Base-by-base conservation (phyloP, 2,329 filamentous ascomycete genomes). In the Spiromastix sp. region DNA sequence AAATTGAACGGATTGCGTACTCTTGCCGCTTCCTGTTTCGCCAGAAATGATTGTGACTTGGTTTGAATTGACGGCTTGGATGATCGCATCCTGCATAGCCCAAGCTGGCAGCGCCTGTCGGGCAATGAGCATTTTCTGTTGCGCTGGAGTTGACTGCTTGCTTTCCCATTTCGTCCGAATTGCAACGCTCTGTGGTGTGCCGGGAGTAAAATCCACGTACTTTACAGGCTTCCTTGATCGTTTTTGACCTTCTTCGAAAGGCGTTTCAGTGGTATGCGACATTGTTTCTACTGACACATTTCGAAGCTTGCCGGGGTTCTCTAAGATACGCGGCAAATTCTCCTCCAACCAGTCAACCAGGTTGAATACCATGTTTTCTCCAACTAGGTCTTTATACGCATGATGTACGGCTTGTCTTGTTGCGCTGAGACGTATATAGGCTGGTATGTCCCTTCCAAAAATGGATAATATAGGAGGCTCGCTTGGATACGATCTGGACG, bases 21-120 rank as follows among this genome's bases (percentile, higher is more conserved):
- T 94, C 60, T 98, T 98, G 52, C 91, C 91, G 12, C 85, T 94
- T 35, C 91, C 91, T 3, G 91, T 98, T 61, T 96, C 91, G 47
- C 91, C 91, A 28, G 87, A 93, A 48, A 98, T 91, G 50, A 98
- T 95, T 1, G 85, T 94, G 33, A 98, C 86, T 57, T 95, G 81
- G 50, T 89, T 77, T 4, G 70, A 65, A 27, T 71, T 71, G 32
- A 98, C 83, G 0, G 83, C 81, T 13, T 72, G 58, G 7, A 96
- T 75, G 19, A 98, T 84, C 1, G 71, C 67, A 13, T 89, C 78
- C 48, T 76, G 78, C 48, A 91, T 76, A 40, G 75, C 74, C 91
- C 91, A 98, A 2, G 91, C 91, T 2, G 91, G 91, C 2, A 98
- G 64, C 30, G 70, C 74, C 54, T 81, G 72, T 28, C 91, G 72